Base-by-base conservation (phyloP, 768 basidiomycete species). In the Leccinum arenicola region DNA sequence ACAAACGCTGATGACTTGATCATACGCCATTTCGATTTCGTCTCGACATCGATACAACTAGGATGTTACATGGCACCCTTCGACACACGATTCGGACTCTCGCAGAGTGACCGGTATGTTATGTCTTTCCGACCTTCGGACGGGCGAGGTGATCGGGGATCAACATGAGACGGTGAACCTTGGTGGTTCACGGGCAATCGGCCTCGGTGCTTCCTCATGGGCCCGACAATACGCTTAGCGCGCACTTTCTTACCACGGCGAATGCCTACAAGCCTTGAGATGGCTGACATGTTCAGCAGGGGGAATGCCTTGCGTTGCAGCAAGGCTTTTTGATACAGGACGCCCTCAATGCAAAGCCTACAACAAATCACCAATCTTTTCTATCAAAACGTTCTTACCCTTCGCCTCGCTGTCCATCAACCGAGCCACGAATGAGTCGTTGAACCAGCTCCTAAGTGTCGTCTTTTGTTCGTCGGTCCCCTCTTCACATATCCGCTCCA, bases 371-470 rank as follows among this genome's bases (percentile, higher is more conserved):
- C 68, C 64, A 59, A 83, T 64, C 63, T 78, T 89, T 66, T 88
- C 87, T 61, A 88, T 59, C 33, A 95, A 73, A n/a, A 93, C 77
- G 36, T 80, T 80, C 65, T 81, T 85, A 11, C 93, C 93, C 75
- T 89, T 93, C 23, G 78, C 83, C 52, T 82, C 82, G 40, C 84
- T 79, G 17, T 68, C 72, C 69, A 81, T 78, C 19, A 93, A 73
- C 54, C 70, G 71, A 62, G 78, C 74, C 63, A 76, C 68, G 27
- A 82, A 80, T 4, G 78, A 75, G 19, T 73, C 64, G 12, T 69
- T 74, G 69, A 93, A 90, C 87, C 87, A 89, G 8, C 57, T 66
- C 67, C 79, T 84, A 54, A 89, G 66, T 31, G 61, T 77, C 62
- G 70, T 68, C 66, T 78, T 79, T 59, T 78, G 78, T 23, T 73